Conservation (phyloP, 129 eudicot species). For the Lactuca sativa region DNA sequence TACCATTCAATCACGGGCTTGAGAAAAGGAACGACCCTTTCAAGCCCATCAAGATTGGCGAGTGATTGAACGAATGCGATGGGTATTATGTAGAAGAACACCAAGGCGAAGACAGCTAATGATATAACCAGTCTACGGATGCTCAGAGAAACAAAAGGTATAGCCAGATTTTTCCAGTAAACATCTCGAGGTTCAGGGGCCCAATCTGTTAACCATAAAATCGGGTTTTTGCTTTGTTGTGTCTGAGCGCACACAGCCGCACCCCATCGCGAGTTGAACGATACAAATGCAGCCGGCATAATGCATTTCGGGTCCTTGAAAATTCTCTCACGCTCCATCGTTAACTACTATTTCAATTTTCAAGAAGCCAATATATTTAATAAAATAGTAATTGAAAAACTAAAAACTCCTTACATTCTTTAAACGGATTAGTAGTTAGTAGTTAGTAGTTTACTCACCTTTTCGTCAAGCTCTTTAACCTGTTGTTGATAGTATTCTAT, state of each 20-base stretch:
- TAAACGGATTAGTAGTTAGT: background rate
- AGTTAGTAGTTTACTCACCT: slow-evolving; percentile 38
- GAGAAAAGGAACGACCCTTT: slow-evolving; percentile 44
- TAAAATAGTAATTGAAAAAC: background rate
- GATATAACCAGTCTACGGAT: slow-evolving; percentile 38
- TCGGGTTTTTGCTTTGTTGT: slow-evolving; percentile 46
- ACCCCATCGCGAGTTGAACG: slow-evolving; percentile 46
- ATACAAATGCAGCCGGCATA: slow-evolving; percentile 45
- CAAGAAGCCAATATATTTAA: background rate
- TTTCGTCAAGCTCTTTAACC: slow-evolving; percentile 62
- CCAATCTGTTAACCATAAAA: slow-evolving; percentile 42
- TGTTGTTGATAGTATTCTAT: slow-evolving; percentile 74
- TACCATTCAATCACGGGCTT: slow-evolving; percentile 43
- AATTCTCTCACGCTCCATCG: slow-evolving; percentile 32
- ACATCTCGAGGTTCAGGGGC: slow-evolving; percentile 51
- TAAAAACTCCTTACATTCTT: background rate
- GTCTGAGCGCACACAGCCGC: slow-evolving; percentile 55
- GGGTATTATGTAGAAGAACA: slow-evolving; percentile 63
- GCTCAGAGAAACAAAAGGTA: slow-evolving; percentile 40
- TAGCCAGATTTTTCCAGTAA: slow-evolving; percentile 51
- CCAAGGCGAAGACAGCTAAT: slow-evolving; percentile 42
- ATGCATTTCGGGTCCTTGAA: slow-evolving; percentile 36
- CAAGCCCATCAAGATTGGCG: slow-evolving; percentile 55
- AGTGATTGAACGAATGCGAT: slow-evolving; percentile 58
- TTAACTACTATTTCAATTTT: slow-evolving; percentile 27